These are phyloP conservation scores for Xanthoconium purpureum DNA, from an alignment of 768 basidiomycete genomes.

Conservation along the genomic window DNA sequence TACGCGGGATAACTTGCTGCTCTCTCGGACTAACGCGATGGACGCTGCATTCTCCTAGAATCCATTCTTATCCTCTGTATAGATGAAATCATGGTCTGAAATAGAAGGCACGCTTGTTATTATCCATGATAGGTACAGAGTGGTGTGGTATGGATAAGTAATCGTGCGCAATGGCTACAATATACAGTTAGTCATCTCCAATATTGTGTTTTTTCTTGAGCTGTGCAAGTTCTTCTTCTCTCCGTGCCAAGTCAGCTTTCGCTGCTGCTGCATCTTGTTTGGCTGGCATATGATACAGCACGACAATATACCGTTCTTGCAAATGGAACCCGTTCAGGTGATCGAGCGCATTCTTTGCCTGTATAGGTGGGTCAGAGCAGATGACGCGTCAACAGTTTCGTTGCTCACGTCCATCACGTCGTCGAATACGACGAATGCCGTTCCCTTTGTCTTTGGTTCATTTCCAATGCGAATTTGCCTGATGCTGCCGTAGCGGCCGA, in stretches of 20 bases:
- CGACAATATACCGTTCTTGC: constrained; percentile 97
- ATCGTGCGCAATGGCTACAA: constrained; percentile 4
- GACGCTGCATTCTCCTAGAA: constrained; percentile 10
- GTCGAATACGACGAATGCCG: constrained; percentile 94
- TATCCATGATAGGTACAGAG: constrained; percentile 2
- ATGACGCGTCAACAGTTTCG: background rate
- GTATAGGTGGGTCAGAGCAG: constrained; percentile 16
- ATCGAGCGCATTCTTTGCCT: constrained; percentile 97
- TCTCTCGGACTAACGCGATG: constrained; percentile 2
- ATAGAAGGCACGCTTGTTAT: constrained; percentile 7
- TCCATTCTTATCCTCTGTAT: constrained; percentile 2
- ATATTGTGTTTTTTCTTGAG: constrained; percentile 87
- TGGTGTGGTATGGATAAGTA: background rate
- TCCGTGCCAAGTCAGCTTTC: constrained; percentile 85
- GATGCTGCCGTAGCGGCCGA: constrained; percentile 95
- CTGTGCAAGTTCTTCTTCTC: constrained; percentile 86
- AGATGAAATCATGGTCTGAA: constrained; percentile 4
- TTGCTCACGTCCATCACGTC: constrained; percentile 89
- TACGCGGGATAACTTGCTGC: constrained; percentile 3
- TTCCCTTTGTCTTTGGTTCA: constrained; percentile 89
- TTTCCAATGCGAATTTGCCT: constrained; percentile 94
- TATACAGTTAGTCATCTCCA: constrained; percentile 56
- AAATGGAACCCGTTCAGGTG: constrained; percentile 98
- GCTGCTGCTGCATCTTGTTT: constrained; percentile 92
- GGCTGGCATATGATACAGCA: constrained; percentile 96